Percentiles rank a stretch among this genome's conserved stretches.
phyloP scores from a whole-genome alignment of 345 rosid species.

The Citrus hindsii region DNA sequence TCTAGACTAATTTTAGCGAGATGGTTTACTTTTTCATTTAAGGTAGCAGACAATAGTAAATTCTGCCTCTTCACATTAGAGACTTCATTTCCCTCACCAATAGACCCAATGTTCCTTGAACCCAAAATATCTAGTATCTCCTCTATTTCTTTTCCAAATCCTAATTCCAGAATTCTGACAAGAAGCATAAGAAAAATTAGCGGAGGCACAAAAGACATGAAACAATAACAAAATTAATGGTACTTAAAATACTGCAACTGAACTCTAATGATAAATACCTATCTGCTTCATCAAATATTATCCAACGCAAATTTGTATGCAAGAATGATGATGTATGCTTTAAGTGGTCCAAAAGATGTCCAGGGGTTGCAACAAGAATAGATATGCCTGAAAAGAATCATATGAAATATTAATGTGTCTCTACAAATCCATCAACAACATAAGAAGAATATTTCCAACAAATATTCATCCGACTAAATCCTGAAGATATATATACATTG shows the following conservation, averaged over 20 bases:
- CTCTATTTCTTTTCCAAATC: slow-evolving; percentile 93
- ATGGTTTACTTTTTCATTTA: slow-evolving; percentile 89
- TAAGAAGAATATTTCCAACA: neutral
- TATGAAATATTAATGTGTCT: neutral
- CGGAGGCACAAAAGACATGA: neutral
- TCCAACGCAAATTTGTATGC: slow-evolving; percentile 72
- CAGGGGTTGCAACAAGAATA: slow-evolving; percentile 93
- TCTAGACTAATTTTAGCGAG: slow-evolving; percentile 90
- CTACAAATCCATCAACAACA: neutral
- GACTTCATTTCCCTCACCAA: slow-evolving; percentile 25
- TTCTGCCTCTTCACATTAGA: slow-evolving; percentile 65
- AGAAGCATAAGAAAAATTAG: slow-evolving; percentile 13
- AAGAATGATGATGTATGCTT: slow-evolving; percentile 75
- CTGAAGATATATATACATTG: neutral
- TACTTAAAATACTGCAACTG: neutral
- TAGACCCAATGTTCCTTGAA: slow-evolving; percentile 48
- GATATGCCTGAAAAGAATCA: slow-evolving; percentile 61
- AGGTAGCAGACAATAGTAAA: slow-evolving; percentile 83
- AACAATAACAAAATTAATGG: neutral
- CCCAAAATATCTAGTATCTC: slow-evolving; percentile 74
- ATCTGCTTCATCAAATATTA: slow-evolving; percentile 98
- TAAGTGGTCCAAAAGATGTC: slow-evolving; percentile 95
- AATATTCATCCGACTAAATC: neutral
- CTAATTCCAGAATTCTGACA: slow-evolving; percentile 88
- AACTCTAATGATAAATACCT: slow-evolving; percentile 35